A percentile compares a stretch with the other conserved stretches of the same genome.
phyloP scores from a whole-genome alignment of 2,329 filamentous ascomycete species.

The Tympanopsis confertula region DNA sequence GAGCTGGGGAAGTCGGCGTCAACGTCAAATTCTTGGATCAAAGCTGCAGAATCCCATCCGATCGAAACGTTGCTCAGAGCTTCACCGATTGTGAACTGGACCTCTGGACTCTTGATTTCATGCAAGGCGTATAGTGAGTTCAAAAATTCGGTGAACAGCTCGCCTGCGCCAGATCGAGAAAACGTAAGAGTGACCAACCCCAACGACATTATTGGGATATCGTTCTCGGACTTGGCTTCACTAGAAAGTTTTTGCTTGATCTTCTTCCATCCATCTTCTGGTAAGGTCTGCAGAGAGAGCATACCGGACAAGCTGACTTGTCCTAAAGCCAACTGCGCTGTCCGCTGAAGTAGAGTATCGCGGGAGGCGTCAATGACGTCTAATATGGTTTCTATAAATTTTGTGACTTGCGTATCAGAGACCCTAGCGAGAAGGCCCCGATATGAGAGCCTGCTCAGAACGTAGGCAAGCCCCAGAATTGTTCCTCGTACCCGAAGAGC shows the following conservation, averaged over 20 bases:
- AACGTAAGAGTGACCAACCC: neutral
- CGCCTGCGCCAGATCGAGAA: neutral
- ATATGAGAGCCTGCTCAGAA: neutral
- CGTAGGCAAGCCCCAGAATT: neutral
- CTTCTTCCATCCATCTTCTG: neutral
- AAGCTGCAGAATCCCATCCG: slow-evolving; percentile 73
- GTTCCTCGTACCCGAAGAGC: neutral
- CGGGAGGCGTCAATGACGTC: neutral
- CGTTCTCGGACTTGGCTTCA: neutral
- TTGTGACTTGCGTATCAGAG: neutral
- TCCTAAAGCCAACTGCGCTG: neutral
- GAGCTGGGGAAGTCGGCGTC: slow-evolving; percentile 24
- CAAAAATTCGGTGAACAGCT: slow-evolving; percentile 15
- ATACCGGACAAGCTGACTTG: neutral
- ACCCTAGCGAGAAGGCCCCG: neutral
- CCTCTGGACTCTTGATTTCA: slow-evolving; percentile 73
- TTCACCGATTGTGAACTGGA: slow-evolving; percentile 84
- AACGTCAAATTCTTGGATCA: slow-evolving; percentile 67
- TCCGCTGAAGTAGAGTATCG: neutral
- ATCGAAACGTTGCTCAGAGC: slow-evolving; percentile 67
- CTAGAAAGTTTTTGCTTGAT: neutral
- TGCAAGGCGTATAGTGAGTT: slow-evolving; percentile 64
- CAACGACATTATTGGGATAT: neutral
- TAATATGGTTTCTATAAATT: neutral
- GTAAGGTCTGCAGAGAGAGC: neutral